Conservation (phyloP, 495 filamentous ascomycete genomes). For the Penicillium silybi region DNA sequence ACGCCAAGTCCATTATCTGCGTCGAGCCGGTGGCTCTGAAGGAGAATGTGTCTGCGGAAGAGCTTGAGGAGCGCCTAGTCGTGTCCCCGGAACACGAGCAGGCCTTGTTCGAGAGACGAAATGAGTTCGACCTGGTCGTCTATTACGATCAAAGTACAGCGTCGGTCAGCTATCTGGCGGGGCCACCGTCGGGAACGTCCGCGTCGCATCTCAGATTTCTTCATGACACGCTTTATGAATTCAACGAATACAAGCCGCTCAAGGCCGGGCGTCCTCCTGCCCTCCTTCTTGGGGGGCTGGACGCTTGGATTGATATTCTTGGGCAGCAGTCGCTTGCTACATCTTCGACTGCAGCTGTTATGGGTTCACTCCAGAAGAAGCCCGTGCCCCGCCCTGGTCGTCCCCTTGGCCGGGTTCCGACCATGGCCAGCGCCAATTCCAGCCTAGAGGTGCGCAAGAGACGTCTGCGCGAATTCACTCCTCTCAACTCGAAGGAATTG, state of each 20-base stretch:
- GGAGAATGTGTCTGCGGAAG: constrained; percentile 76
- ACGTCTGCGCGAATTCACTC: constrained; percentile 53
- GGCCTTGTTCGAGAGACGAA: constrained; percentile 65
- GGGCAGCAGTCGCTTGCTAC: constrained; percentile 63
- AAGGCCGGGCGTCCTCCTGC: constrained; percentile 61
- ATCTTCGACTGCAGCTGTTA: constrained; percentile 51
- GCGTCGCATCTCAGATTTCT: constrained; percentile 63
- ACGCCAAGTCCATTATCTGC: constrained; percentile 75
- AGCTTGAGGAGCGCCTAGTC: constrained; percentile 77
- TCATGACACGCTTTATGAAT: constrained; percentile 75
- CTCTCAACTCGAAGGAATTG: constrained; percentile 58
- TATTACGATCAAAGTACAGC: constrained; percentile 77
- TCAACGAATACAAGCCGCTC: constrained; percentile 71
- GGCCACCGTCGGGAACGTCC: constrained; percentile 44
- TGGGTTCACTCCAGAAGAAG: constrained; percentile 42
- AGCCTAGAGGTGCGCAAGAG: constrained; percentile 53
- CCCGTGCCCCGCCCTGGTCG: constrained; percentile 39
- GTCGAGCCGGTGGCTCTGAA: constrained; percentile 79
- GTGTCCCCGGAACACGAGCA: constrained; percentile 74
- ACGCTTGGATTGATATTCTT: constrained; percentile 77
- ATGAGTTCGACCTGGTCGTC: constrained; percentile 81
- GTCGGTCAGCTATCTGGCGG: constrained; percentile 49
- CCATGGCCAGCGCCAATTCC: constrained; percentile 48
- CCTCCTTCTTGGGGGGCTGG: constrained; percentile 74
- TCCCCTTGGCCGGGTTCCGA: constrained; percentile 48